Evolutionary conservation across 2,329 filamentous ascomycete genomes (phyloP).

Genomic region (Penicillium sp.): DNA sequence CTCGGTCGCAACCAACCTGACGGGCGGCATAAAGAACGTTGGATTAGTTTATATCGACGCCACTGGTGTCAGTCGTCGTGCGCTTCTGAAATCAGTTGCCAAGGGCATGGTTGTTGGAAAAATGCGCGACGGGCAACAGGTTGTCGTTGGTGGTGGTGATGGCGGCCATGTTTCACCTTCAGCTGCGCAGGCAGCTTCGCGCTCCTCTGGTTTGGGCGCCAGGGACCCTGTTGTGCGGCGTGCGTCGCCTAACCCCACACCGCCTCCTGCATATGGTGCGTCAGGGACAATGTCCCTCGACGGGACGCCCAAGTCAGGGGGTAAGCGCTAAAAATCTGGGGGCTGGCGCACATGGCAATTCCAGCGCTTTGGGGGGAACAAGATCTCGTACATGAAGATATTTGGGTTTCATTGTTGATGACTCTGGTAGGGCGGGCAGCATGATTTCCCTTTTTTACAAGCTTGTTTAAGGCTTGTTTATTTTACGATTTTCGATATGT

Average conservation of each 20-base stretch:
- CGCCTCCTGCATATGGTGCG: slow-evolving; percentile 43
- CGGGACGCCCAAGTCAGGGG: slow-evolving; percentile 31
- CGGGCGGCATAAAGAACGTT: slow-evolving; percentile 90
- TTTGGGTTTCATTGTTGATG: neutral
- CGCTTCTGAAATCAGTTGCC: slow-evolving; percentile 89
- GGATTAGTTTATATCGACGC: slow-evolving; percentile 97
- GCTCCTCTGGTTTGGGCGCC: slow-evolving; percentile 14
- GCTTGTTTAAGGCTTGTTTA: neutral
- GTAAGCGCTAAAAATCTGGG: slow-evolving; percentile 28
- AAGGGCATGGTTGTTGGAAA: slow-evolving; percentile 75
- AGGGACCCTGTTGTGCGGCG: slow-evolving; percentile 27
- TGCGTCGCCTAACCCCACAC: slow-evolving; percentile 37
- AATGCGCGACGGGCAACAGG: slow-evolving; percentile 49
- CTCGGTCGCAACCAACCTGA: slow-evolving; percentile 69
- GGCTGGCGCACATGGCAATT: neutral
- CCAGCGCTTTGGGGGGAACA: neutral
- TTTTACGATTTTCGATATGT: slow-evolving; percentile 1
- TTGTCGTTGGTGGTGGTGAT: slow-evolving; percentile 49
- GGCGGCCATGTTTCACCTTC: slow-evolving; percentile 38
- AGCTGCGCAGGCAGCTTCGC: slow-evolving; percentile 7
- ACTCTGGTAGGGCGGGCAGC: too few relatives aligned
- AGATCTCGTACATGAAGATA: neutral
- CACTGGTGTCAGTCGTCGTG: slow-evolving; percentile 82
- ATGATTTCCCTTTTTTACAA: neutral
- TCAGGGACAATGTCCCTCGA: slow-evolving; percentile 35